Percentiles rank a stretch among this genome's conserved stretches.
phyloP scores from a whole-genome alignment of 2,329 filamentous ascomycete genomes.

The Leptodontidium sp. region DNA sequence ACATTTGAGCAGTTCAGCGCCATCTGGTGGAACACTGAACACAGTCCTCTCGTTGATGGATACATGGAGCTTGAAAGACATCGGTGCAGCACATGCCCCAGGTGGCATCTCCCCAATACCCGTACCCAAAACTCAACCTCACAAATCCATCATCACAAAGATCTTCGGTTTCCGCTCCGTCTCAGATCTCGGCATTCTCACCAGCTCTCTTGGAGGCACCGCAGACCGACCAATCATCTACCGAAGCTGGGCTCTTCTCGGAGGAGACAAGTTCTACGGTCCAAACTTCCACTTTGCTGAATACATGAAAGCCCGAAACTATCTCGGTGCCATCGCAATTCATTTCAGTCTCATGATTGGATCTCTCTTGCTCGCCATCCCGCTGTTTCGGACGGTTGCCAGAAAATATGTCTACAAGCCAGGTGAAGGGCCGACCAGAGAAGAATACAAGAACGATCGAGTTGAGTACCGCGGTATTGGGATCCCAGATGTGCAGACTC shows the following conservation, averaged over 20 bases:
- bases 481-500: slow-evolving; percentile 60
- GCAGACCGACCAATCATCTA: slow-evolving; percentile 65
- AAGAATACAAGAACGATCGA: slow-evolving; percentile 64
- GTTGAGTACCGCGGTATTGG: slow-evolving; percentile 72
- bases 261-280: slow-evolving; percentile 61
- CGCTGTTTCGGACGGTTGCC: slow-evolving; percentile 52
- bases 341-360: slow-evolving; percentile 59
- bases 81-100: slow-evolving; percentile 56
- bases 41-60: slow-evolving; percentile 70
- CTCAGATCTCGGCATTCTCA: slow-evolving; percentile 62
- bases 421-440: slow-evolving; percentile 61
- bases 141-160: slow-evolving; percentile 52
- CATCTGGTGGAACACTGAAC: slow-evolving; percentile 73
- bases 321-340: slow-evolving; percentile 57
- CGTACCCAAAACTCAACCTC: slow-evolving; percentile 39
- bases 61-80: slow-evolving; percentile 56
- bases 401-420: slow-evolving; percentile 58
- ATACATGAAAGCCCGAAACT: slow-evolving; percentile 59
- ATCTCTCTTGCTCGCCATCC: slow-evolving; percentile 49
- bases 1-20: slow-evolving; percentile 51
- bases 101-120: slow-evolving; percentile 66
- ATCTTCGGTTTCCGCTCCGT: slow-evolving; percentile 59
- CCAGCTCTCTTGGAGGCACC: slow-evolving; percentile 58
- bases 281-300: slow-evolving; percentile 67
- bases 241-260: slow-evolving; percentile 67